These are phyloP conservation scores for Neofusicoccum laricinum DNA, from an alignment of 2,329 filamentous ascomycete species.

Conservation along the genomic window DNA sequence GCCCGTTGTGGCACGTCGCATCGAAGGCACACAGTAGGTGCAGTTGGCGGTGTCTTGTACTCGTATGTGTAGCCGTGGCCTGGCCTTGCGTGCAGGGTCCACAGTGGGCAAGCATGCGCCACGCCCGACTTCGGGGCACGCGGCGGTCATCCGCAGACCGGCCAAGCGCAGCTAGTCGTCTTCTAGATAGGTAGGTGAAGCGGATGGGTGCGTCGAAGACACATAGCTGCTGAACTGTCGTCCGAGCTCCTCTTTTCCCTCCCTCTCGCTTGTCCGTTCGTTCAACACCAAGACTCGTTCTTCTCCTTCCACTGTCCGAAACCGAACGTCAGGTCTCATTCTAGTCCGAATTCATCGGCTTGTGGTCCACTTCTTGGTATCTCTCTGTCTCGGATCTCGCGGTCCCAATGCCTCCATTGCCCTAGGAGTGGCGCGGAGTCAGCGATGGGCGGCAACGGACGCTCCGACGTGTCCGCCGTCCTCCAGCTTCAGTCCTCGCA, in stretches of 20 bases:
- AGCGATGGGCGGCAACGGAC: not conserved
- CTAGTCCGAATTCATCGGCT: not conserved
- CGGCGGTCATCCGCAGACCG: too few species aligned
- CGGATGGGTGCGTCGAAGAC: not conserved
- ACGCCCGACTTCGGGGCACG: not conserved
- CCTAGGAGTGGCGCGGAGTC: too few species aligned
- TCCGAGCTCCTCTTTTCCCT: not conserved
- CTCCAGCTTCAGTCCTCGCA: too few species aligned
- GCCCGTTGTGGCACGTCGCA: not conserved
- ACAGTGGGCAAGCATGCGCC: not conserved
- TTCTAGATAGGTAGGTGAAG: too few species aligned
- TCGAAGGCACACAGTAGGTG: not conserved
- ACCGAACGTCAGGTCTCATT: not conserved
- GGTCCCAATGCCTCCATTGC: not conserved
- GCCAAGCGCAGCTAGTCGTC: not conserved
- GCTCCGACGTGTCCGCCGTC: not conserved
- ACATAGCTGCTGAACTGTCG: not conserved
- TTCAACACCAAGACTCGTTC: not conserved
- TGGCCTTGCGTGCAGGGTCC: not conserved
- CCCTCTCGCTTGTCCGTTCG: too few species aligned
- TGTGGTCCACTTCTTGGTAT: not conserved
- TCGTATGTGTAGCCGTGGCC: too few species aligned
- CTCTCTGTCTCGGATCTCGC: not conserved
- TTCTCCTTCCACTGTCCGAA: not conserved
- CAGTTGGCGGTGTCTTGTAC: not conserved